Evolutionary conservation across 768 basidiomycete species (phyloP).

Genomic region (Trametes cinnabarina): DNA sequence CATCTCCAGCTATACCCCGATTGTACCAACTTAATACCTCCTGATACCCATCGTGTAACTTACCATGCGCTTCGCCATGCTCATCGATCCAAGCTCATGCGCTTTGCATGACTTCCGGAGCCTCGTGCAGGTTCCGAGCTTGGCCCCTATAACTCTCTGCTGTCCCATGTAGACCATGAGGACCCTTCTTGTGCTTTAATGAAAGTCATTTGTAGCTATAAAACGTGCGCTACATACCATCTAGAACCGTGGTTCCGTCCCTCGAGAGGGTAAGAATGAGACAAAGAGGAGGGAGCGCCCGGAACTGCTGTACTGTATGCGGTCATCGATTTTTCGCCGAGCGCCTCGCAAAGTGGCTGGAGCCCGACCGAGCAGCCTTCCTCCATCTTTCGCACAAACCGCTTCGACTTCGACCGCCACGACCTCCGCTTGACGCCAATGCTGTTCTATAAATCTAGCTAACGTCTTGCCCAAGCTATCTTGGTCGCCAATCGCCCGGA

Average conservation of each 20-base stretch:
- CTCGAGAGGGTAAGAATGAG: neutral
- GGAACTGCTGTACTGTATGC: neutral
- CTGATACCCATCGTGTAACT: neutral
- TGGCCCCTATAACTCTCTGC: neutral
- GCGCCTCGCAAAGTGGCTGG: neutral
- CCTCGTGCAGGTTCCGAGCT: neutral
- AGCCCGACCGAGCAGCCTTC: neutral
- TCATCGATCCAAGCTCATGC: neutral
- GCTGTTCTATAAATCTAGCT: constrained; percentile 17
- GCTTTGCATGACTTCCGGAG: neutral
- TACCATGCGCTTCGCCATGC: neutral
- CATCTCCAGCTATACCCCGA: constrained; percentile 8
- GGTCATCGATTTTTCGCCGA: neutral
- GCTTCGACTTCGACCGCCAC: constrained; percentile 12
- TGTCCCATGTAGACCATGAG: neutral
- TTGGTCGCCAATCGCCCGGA: neutral
- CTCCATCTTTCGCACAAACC: constrained; percentile 6
- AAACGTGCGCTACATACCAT: no score
- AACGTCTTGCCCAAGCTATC: constrained; percentile 3
- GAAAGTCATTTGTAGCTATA: neutral
- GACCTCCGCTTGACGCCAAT: constrained; percentile 12
- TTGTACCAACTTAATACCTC: no score
- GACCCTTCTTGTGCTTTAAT: neutral
- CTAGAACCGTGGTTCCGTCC: neutral
- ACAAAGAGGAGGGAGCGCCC: neutral